These are phyloP conservation scores for Pseudonitzschia delicatissima DNA, from an alignment of 108 stramenopile species.

Conservation along the genomic window DNA sequence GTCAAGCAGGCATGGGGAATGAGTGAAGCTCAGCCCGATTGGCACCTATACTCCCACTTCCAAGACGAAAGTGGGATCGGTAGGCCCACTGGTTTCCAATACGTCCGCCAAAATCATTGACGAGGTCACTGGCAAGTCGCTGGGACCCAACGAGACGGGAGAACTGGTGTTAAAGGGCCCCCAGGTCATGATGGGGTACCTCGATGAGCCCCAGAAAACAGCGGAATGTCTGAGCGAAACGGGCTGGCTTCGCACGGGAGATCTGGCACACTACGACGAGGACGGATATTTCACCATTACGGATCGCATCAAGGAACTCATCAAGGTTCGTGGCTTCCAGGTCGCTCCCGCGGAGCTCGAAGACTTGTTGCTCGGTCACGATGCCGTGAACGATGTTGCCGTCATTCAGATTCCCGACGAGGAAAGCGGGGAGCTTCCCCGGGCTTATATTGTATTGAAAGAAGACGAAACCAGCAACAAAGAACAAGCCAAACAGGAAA, in stretches of 20 bases:
- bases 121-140: conserved; percentile 50
- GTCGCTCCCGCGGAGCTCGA: conserved; percentile 95
- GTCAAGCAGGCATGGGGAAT: conserved; percentile 92
- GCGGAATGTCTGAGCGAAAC: conserved; percentile 64
- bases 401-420: conserved; percentile 84
- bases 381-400: conserved; percentile 79
- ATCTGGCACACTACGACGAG: conserved; percentile 83
- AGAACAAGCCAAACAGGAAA: conserved; percentile 46
- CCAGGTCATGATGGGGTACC: conserved; percentile 86
- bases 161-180: conserved; percentile 84
- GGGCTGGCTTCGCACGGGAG: conserved; percentile 88
- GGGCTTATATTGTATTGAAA: conserved; percentile 83
- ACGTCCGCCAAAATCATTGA: conserved; percentile 83
- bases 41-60: conserved; percentile 67
- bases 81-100: conserved; percentile 67
- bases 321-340: conserved; percentile 91
- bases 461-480: conserved; percentile 15
- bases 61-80: conserved; percentile 45
- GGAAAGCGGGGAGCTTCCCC: conserved; percentile 79
- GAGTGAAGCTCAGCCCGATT: conserved; percentile 74
- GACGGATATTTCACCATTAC: conserved; percentile 87
- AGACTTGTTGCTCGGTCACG: conserved; percentile 78
- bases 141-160: conserved; percentile 67
- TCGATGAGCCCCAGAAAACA: conserved; percentile 79
- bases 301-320: conserved; percentile 92